A percentile compares a stretch with the other conserved stretches of the same genome.
phyloP scores from a whole-genome alignment of 345 rosid genomes.

The Barbarea vulgaris region DNA sequence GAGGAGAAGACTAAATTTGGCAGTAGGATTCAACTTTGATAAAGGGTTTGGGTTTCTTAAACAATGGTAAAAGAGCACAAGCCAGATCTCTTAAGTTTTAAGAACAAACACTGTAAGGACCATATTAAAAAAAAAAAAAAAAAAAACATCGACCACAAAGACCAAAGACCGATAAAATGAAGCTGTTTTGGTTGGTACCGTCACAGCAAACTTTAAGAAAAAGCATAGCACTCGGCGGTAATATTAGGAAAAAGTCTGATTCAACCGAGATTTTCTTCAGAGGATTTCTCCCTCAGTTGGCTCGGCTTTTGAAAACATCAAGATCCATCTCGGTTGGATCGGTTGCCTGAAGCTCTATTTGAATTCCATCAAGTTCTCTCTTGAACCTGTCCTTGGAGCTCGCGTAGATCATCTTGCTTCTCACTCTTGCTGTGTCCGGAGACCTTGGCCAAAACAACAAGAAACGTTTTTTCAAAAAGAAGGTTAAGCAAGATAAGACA shows the following conservation, averaged over 20 bases:
- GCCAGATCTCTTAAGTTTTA: slow-evolving; percentile 21
- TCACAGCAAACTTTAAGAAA: slow-evolving; percentile 40
- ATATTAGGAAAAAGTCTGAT: slow-evolving; percentile 13
- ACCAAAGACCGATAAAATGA: slow-evolving; percentile 37
- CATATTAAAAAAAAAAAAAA: neutral
- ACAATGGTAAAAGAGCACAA: slow-evolving; percentile 33
- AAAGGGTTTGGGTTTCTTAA: slow-evolving; percentile 22
- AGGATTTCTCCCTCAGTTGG: slow-evolving; percentile 32
- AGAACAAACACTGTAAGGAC: slow-evolving; percentile 22
- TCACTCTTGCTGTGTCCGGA: slow-evolving; percentile 59
- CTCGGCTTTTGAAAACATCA: slow-evolving; percentile 55
- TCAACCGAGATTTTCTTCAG: neutral
- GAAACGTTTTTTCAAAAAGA: too few relatives aligned
- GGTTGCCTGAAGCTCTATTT: slow-evolving; percentile 64
- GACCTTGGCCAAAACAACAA: slow-evolving; percentile 43
- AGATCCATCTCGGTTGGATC: slow-evolving; percentile 72
- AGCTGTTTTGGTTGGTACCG: slow-evolving; percentile 44
- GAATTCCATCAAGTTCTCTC: slow-evolving; percentile 63
- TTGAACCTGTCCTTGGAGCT: slow-evolving; percentile 69
- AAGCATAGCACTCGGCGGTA: slow-evolving; percentile 16
- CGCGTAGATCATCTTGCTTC: slow-evolving; percentile 72
- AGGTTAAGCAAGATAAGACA: neutral
- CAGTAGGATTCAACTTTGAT: slow-evolving; percentile 23
- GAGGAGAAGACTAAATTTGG: neutral
- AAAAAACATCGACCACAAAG: slow-evolving; percentile 19